Conservation (phyloP, 352 stramenopile species). For the Phytophthora europaea region DNA sequence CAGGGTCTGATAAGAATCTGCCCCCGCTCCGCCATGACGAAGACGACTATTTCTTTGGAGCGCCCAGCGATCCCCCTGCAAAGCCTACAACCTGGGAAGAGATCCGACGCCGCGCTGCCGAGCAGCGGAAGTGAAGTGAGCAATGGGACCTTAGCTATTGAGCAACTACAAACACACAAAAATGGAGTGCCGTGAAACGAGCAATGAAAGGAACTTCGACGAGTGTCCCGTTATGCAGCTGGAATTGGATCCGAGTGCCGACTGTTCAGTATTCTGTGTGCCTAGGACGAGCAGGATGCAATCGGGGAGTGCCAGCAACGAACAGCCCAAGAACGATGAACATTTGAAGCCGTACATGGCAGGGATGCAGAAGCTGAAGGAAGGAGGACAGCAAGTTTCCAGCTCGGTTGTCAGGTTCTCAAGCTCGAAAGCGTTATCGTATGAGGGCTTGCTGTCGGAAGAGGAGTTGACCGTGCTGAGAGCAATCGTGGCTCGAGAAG, state of each 20-base stretch:
- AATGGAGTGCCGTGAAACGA: constrained; percentile 6
- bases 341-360: constrained; percentile 32
- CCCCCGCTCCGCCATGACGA: constrained; percentile 47
- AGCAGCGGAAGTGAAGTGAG: constrained; percentile 72
- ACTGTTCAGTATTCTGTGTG: constrained; percentile 22
- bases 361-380: constrained; percentile 4
- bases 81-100: constrained; percentile 84
- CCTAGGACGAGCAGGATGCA: constrained; percentile 19
- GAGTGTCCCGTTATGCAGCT: background rate
- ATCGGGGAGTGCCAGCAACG: constrained; percentile 1
- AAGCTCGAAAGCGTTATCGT: constrained; percentile 55
- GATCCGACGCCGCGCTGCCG: constrained; percentile 66
- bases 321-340: constrained; percentile 2
- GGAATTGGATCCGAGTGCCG: constrained; percentile 23
- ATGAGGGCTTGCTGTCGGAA: constrained; percentile 60
- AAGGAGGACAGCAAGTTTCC: constrained; percentile 8
- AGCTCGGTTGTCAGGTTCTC: constrained; percentile 15
- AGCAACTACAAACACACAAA: background rate
- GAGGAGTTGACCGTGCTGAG: constrained; percentile 76
- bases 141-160: background rate
- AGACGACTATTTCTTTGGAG: constrained; percentile 64
- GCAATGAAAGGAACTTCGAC: background rate
- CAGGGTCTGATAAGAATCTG: constrained; percentile 21
- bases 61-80: constrained; percentile 24
- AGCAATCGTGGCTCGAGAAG: constrained; percentile 72